These are phyloP conservation scores for Plectosphaerella cucumerina DNA, from an alignment of 2,329 filamentous ascomycete species.

Conservation along the genomic window DNA sequence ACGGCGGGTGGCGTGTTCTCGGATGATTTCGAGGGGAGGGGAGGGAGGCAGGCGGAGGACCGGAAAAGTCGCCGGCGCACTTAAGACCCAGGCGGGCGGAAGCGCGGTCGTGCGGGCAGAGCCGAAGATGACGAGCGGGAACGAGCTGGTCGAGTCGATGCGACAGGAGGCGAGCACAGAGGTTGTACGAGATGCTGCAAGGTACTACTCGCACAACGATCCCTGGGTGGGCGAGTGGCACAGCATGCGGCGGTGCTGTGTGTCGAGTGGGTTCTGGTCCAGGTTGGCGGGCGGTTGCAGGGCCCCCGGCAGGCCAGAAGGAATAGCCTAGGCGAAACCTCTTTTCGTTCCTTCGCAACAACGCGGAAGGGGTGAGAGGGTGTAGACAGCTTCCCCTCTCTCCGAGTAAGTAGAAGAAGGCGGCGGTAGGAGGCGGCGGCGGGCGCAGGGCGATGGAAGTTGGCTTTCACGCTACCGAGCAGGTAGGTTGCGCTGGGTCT, in stretches of 20 bases:
- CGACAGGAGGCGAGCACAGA: conserved; percentile 25
- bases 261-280: conserved; percentile 28
- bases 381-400: too few species aligned
- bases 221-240: conserved; percentile 40
- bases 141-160: neutral
- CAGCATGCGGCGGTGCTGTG: conserved; percentile 41
- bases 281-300: conserved; percentile 41
- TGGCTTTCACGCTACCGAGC: too few species aligned
- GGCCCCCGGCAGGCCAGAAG: conserved; percentile 11
- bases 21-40: neutral
- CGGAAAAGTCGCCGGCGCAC: neutral
- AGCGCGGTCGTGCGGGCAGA: neutral
- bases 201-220: conserved; percentile 44
- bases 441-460: too few species aligned
- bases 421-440: too few species aligned
- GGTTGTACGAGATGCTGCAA: conserved; percentile 49
- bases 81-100: neutral
- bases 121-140: neutral
- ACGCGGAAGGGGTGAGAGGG: too few species aligned
- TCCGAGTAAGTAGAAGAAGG: too few species aligned
- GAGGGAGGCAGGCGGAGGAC: neutral
- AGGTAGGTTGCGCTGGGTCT: too few species aligned
- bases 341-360: neutral
- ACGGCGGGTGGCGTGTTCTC: neutral
- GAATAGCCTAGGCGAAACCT: conserved; percentile 21